phyloP scores from a whole-genome alignment of 768 basidiomycete species.

The Porpolomopsis calyptriformis region DNA sequence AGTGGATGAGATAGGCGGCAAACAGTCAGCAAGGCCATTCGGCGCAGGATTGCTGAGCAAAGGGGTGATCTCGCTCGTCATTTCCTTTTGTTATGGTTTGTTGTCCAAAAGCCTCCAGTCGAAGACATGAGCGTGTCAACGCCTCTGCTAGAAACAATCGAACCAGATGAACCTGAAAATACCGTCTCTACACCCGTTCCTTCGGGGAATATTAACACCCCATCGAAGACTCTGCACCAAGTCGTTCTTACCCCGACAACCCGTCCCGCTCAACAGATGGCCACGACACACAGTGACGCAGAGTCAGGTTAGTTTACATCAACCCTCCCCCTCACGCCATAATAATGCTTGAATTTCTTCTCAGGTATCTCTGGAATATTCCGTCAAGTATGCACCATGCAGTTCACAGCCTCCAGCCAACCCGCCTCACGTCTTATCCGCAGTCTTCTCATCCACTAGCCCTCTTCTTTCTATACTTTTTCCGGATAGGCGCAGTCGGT shows the following conservation, averaged over 20 bases:
- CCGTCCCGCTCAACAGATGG: slow-evolving; percentile 30
- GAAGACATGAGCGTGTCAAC: slow-evolving; percentile 45
- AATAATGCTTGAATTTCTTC: neutral
- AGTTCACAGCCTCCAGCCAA: slow-evolving; percentile 5
- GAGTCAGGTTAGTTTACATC: slow-evolving; percentile 52
- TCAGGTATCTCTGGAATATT: slow-evolving; percentile 67
- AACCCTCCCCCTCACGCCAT: neutral
- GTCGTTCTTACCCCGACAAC: slow-evolving; percentile 52
- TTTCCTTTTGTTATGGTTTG: slow-evolving; percentile 1
- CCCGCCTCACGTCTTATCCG: slow-evolving; percentile 7
- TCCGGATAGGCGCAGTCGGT: slow-evolving; percentile 77
- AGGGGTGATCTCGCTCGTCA: neutral
- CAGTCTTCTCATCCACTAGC: slow-evolving; percentile 75
- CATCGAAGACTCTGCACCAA: slow-evolving; percentile 25
- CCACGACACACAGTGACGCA: slow-evolving; percentile 51
- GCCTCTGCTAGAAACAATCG: slow-evolving; percentile 72
- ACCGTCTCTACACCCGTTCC: slow-evolving; percentile 18
- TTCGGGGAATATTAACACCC: slow-evolving; percentile 25
- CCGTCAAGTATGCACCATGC: slow-evolving; percentile 43
- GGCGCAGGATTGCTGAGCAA: no score
- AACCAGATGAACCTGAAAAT: slow-evolving; percentile 58
- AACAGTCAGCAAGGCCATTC: neutral
- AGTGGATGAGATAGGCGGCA: slow-evolving; percentile 9
- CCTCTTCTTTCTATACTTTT: slow-evolving; percentile 82
- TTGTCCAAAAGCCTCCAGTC: slow-evolving; percentile 3